Base-by-base conservation (phyloP, 768 basidiomycete species). In the Rhizopogon salebrosus region DNA sequence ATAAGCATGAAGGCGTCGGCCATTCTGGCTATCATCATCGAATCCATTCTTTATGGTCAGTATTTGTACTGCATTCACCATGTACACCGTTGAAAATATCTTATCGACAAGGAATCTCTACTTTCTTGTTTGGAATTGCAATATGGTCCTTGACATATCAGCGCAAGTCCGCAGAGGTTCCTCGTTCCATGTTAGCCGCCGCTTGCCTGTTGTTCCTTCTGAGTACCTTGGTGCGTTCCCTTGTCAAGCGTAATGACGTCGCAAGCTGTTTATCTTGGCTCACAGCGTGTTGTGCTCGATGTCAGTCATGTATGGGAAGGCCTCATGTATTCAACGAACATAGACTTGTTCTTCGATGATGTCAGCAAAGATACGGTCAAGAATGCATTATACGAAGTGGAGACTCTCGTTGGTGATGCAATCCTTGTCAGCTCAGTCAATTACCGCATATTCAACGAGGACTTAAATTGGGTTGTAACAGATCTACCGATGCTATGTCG, bases 351-450 rank as follows among this genome's bases (percentile, higher is more conserved):
- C 41, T 52, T 52, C 29, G 27, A 3, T 16, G 29, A 52, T 41
- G 23, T 52, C n/a, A 42, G 40, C n/a, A 27, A 41, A n/a, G 29
- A 41, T 41, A 52, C 51, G 4, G 40, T 57, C 20, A 55, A 54
- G 26, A 61, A 56, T 51, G 46, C 54, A 10, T 13, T 54, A 6
- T 59, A 55, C 39, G 27, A 24, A 4, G 4, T 50, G 20, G 53
- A 61, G 41, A 60, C 56, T 11, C 31, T 60, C 7, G 48, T 61
- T 1, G 58, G 56, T 16, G 60, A 61, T 35, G 52, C 39, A 31
- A 49, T 61, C 45, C 49, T 61, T 49, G 60, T 59, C n/a, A 45
- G 51, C 16, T 23, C 18, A 37, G 5, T 20, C 23, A 16, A 10
- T 45, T 52, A 9, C 31, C 37, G 10, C 34, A n/a, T 4, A 34